Conservation (phyloP, 2,329 filamentous ascomycete species). For the Fusarium nelsonii region DNA sequence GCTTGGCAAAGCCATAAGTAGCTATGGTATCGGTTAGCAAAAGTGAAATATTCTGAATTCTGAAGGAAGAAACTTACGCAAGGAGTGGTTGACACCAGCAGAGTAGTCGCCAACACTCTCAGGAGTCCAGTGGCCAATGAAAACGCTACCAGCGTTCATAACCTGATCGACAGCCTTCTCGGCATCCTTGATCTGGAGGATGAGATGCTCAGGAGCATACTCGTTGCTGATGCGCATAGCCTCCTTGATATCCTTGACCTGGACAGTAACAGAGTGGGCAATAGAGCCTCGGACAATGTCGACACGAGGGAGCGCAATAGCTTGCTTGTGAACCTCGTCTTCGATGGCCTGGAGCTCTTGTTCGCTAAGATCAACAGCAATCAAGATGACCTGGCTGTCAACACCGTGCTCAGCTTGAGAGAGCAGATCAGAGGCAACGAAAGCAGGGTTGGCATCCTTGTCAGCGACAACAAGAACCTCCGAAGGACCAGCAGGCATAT, state of each 20-base stretch:
- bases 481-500: slow-evolving; percentile 97
- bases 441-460: slow-evolving; percentile 86
- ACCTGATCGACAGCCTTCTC: slow-evolving; percentile 81
- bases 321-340: slow-evolving; percentile 89
- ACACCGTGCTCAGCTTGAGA: slow-evolving; percentile 97
- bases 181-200: slow-evolving; percentile 86
- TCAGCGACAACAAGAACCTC: slow-evolving; percentile 98
- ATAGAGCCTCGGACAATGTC: slow-evolving; percentile 94
- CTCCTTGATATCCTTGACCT: slow-evolving; percentile 76
- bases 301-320: slow-evolving; percentile 86
- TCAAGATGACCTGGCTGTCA: slow-evolving; percentile 93
- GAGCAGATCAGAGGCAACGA: slow-evolving; percentile 93
- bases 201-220: slow-evolving; percentile 96
- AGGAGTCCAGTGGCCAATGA: slow-evolving; percentile 95
- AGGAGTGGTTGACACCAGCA: slow-evolving; percentile 95
- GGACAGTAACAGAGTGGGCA: slow-evolving; percentile 89
- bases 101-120: slow-evolving; percentile 99
- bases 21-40: slow-evolving; percentile 64
- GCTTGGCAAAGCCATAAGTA: slow-evolving; percentile 97
- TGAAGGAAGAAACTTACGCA: slow-evolving; percentile 76
- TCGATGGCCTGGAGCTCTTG: slow-evolving; percentile 84
- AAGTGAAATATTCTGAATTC: not conserved
- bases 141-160: slow-evolving; percentile 94
- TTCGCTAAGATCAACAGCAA: slow-evolving; percentile 84
- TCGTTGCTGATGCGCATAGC: slow-evolving; percentile 88